A percentile compares a stretch with the other conserved stretches of the same genome.
These are phyloP conservation scores for Podila epigama DNA, from an alignment of 192 early-diverging fungal genomes.

Conservation along the genomic window DNA sequence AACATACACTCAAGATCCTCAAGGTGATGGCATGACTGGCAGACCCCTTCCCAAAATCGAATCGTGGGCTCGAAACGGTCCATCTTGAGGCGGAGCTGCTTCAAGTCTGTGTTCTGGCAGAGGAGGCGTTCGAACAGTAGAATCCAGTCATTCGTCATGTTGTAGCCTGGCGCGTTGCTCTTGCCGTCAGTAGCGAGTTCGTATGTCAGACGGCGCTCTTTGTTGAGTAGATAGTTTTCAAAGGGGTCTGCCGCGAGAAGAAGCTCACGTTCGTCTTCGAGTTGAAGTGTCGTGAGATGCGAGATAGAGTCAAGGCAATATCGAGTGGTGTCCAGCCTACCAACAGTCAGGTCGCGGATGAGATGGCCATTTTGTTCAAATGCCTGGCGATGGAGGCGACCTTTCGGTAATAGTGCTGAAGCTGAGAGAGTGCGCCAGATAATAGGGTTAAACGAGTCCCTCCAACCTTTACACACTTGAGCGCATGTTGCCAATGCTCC, in stretches of 20 bases:
- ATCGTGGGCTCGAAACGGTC: slow-evolving; percentile 15
- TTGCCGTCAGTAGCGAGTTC: background rate
- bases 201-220: background rate
- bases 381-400: background rate
- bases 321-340: background rate
- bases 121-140: background rate
- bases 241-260: background rate
- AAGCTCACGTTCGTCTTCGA: slow-evolving; percentile 7
- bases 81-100: slow-evolving; percentile 2
- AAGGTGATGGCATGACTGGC: background rate
- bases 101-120: background rate
- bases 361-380: background rate
- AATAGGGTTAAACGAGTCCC: background rate
- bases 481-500: background rate
- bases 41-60: background rate
- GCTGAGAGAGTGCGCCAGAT: background rate
- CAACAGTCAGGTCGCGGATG: background rate
- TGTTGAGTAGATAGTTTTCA: background rate
- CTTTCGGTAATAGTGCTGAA: background rate
- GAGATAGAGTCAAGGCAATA: background rate
- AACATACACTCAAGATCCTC: slow-evolving; percentile 7
- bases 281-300: background rate
- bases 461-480: background rate
- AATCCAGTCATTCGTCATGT: background rate
- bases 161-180: background rate